Percentiles rank a stretch among this genome's conserved stretches.
Evolutionary conservation across 768 basidiomycete species (phyloP).

Genomic region (Psilocybe cubensis): DNA sequence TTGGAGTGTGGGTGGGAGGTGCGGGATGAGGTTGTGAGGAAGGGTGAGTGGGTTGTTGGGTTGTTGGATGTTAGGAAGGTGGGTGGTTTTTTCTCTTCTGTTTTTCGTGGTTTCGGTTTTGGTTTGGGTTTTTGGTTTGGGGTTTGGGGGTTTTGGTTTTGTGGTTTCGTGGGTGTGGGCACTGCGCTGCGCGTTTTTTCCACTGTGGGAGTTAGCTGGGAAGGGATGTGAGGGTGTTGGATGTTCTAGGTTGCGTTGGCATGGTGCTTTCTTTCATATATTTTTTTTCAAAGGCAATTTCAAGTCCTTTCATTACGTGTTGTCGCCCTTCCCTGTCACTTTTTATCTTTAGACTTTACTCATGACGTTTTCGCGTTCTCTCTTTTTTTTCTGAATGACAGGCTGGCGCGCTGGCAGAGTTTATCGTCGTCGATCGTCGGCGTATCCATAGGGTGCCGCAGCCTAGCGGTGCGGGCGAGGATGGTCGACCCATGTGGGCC

Average conservation of each 20-base stretch:
- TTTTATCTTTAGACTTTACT: conserved; percentile 3
- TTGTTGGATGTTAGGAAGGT: conserved; percentile 83
- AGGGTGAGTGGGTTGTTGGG: conserved; percentile 89
- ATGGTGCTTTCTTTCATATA: no score
- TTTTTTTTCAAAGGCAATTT: no score
- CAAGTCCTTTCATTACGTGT: neutral
- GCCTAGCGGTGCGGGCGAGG: conserved; percentile 45
- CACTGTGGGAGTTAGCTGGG: no score
- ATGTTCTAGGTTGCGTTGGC: no score
- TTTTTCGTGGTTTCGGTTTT: conserved; percentile 8
- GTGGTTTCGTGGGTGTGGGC: no score
- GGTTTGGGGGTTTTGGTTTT: no score
- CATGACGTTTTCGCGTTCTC: neutral
- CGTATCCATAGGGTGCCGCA: conserved; percentile 75
- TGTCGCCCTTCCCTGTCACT: no score
- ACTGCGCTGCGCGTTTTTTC: no score
- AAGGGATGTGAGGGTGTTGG: no score
- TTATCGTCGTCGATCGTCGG: conserved; percentile 81
- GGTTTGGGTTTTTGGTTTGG: neutral
- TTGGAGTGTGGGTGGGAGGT: conserved; percentile 86
- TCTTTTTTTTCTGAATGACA: conserved; percentile 29
- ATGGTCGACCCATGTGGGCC: conserved; percentile 13
- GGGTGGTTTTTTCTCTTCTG: conserved; percentile 26
- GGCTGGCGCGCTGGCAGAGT: conserved; percentile 90
- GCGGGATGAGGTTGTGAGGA: conserved; percentile 60